These are phyloP conservation scores for Ceratocystis lukuohia DNA, from an alignment of 2,329 filamentous ascomycete species.

Conservation along the genomic window DNA sequence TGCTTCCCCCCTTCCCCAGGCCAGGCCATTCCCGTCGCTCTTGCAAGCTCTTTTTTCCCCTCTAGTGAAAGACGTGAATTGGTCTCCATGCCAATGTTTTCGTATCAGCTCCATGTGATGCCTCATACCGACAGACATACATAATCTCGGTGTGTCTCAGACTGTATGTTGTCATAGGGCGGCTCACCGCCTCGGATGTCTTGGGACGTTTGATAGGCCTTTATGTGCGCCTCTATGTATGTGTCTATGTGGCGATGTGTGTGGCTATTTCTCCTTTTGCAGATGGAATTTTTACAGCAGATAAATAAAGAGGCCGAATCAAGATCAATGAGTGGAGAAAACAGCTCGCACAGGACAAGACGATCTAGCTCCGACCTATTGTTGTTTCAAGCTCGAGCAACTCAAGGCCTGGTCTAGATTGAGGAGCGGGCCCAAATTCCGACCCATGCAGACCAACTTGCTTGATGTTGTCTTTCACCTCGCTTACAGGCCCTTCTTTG, in stretches of 20 bases:
- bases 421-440: not conserved
- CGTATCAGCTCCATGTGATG: not conserved
- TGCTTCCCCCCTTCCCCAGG: not conserved
- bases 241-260: not conserved
- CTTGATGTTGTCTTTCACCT: not conserved
- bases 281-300: not conserved
- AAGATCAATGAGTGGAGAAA: not conserved
- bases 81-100: not conserved
- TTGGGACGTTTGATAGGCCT: not conserved
- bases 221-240: not conserved
- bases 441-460: not conserved
- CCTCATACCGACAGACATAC: not conserved
- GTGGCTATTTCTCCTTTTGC: not conserved
- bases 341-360: not conserved
- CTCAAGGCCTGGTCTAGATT: not conserved
- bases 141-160: constrained; percentile 1
- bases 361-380: not conserved
- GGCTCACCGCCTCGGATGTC: not conserved
- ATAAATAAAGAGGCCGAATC: not conserved
- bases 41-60: not conserved
- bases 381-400: not conserved
- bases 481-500: not conserved
- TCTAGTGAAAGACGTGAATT: not conserved
- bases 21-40: not conserved
- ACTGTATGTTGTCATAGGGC: not conserved